These are phyloP conservation scores for Rhizophagus clarus DNA, from an alignment of 192 early-diverging fungal species.

Conservation along the genomic window DNA sequence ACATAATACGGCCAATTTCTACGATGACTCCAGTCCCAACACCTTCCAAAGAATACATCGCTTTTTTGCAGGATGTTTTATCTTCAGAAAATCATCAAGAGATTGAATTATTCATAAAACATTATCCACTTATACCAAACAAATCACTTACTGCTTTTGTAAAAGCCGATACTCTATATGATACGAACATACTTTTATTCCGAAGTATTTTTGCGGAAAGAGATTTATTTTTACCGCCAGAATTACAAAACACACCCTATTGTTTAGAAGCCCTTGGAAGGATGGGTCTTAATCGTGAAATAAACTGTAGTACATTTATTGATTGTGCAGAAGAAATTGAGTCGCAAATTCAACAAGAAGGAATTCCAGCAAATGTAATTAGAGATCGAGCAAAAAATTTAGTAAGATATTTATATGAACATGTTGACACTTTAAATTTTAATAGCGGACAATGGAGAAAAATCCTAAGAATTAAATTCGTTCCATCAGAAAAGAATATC, in stretches of 20 bases:
- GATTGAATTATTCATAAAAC: background rate
- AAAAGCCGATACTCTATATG: background rate
- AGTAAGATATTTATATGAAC: background rate
- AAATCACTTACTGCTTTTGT: background rate
- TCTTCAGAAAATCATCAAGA: background rate
- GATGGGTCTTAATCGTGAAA: background rate
- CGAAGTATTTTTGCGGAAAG: background rate
- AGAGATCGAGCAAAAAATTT: background rate
- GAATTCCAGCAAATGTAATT: background rate
- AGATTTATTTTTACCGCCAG: background rate
- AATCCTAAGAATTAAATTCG: background rate
- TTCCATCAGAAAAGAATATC: background rate
- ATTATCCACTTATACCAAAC: background rate
- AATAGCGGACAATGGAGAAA: background rate
- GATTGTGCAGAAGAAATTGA: background rate
- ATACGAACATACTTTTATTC: background rate
- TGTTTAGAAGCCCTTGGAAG: background rate
- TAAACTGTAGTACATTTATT: background rate
- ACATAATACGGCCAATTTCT: background rate
- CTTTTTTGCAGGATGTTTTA: background rate
- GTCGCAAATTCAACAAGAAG: background rate
- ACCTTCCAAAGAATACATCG: background rate
- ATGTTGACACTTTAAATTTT: background rate
- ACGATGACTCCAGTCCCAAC: background rate
- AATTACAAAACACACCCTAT: background rate